Conservation (phyloP, 306 rosid genomes). For the Dryas alaskensis region DNA sequence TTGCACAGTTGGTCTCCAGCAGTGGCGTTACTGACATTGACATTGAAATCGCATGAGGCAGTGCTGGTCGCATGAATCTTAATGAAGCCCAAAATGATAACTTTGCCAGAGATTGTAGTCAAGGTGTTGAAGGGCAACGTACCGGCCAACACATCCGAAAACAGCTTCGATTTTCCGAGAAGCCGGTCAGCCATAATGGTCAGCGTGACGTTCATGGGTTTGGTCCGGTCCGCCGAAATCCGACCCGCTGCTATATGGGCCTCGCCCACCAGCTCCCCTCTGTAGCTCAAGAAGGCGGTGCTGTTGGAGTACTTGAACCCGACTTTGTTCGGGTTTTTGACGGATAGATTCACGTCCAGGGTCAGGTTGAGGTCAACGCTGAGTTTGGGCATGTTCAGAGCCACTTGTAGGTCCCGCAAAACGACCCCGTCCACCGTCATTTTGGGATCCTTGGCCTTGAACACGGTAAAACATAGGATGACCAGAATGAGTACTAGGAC, state of each 20-base stretch:
- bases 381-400: conserved; percentile 14
- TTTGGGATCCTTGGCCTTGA: conserved; percentile 43
- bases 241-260: conserved; percentile 39
- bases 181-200: conserved; percentile 57
- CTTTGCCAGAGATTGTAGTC: conserved; percentile 39
- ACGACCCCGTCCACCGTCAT: conserved; percentile 26
- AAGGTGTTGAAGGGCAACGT: conserved; percentile 41
- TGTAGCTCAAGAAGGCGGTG: conserved; percentile 46
- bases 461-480: conserved; percentile 46
- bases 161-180: conserved; percentile 23
- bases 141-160: conserved; percentile 37
- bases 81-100: conserved; percentile 39
- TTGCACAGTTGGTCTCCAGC: conserved; percentile 35
- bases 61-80: conserved; percentile 34
- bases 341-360: conserved; percentile 32
- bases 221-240: conserved; percentile 32
- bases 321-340: conserved; percentile 50
- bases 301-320: conserved; percentile 43
- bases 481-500: conserved; percentile 11
- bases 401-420: conserved; percentile 30
- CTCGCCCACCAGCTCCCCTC: conserved; percentile 57
- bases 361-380: conserved; percentile 44
- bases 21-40: conserved; percentile 21
- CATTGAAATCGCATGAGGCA: conserved; percentile 50
- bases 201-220: conserved; percentile 39